Percentiles rank a stretch among this genome's conserved stretches.
phyloP scores from a whole-genome alignment of 2,329 filamentous ascomycete genomes.

The Trichocomaceae sp. region DNA sequence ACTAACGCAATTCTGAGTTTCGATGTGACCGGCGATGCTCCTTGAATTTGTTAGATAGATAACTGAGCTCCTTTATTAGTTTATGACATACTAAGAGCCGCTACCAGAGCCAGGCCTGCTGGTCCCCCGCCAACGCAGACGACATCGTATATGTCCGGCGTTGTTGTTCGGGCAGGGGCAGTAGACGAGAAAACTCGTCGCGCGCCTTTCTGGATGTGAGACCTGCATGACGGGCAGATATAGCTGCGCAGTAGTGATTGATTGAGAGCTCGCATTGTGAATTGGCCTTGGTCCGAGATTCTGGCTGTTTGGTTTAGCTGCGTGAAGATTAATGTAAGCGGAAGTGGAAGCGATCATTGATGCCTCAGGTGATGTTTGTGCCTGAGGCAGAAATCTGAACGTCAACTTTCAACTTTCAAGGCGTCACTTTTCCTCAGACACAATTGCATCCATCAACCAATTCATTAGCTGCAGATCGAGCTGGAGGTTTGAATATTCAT shows the following conservation, averaged over 20 bases:
- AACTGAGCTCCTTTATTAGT: not conserved
- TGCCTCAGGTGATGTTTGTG: not conserved
- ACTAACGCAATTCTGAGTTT: constrained; percentile 79
- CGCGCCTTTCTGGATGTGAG: constrained; percentile 18
- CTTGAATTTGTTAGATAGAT: constrained; percentile 39
- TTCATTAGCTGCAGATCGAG: too few species aligned
- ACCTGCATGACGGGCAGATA: constrained; percentile 36
- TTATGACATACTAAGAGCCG: constrained; percentile 60
- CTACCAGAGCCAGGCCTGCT: constrained; percentile 74
- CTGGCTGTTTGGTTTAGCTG: not conserved
- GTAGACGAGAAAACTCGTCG: constrained; percentile 30
- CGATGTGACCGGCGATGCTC: constrained; percentile 66
- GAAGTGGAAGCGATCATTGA: too few species aligned
- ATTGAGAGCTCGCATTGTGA: constrained; percentile 29
- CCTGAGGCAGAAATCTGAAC: too few species aligned
- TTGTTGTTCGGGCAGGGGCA: constrained; percentile 27
- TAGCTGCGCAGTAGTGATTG: constrained; percentile 31
- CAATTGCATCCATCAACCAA: too few species aligned
- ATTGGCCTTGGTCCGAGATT: not conserved
- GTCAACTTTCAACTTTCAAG: too few species aligned
- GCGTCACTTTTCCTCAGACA: too few species aligned
- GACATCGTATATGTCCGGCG: constrained; percentile 79
- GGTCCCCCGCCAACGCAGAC: constrained; percentile 87
- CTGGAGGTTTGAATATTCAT: too few species aligned
- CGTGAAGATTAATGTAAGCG: too few species aligned